Evolutionary conservation across 371 early-diverging fungal species (phyloP).

Genomic region (Coemansia sp.): DNA sequence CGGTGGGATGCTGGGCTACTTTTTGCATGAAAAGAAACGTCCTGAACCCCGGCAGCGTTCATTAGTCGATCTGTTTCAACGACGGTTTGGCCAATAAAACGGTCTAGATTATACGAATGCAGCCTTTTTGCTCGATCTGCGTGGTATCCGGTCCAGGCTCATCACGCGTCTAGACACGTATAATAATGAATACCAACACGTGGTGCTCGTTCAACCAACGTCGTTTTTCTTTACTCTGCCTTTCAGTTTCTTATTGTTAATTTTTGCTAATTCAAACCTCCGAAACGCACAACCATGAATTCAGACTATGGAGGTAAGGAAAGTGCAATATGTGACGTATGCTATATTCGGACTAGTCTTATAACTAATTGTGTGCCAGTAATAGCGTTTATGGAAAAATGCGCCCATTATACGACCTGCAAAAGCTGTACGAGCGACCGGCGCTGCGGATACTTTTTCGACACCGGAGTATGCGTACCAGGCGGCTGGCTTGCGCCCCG

Average conservation of each 20-base stretch:
- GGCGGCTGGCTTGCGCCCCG: slow-evolving; percentile 39
- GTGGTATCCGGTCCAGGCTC: background rate
- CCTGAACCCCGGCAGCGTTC: slow-evolving; percentile 20
- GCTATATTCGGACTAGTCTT: too few species aligned
- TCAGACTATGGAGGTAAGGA: too few species aligned
- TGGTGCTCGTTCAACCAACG: background rate
- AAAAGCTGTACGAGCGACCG: slow-evolving; percentile 24
- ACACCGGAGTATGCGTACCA: slow-evolving; percentile 31
- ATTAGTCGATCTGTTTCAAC: slow-evolving; percentile 25
- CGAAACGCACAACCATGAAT: too few species aligned
- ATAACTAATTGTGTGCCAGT: too few species aligned
- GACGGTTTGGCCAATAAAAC: slow-evolving; percentile 4
- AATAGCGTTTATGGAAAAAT: slow-evolving; percentile 5
- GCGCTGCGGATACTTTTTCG: slow-evolving; percentile 38
- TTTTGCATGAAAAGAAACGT: slow-evolving; percentile 41
- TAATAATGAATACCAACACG: background rate
- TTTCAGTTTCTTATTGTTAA: background rate
- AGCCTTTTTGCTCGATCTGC: too few species aligned
- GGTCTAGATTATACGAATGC: background rate
- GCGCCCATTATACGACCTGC: slow-evolving; percentile 24
- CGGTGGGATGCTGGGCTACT: slow-evolving; percentile 43
- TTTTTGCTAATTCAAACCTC: background rate
- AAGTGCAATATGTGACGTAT: too few species aligned
- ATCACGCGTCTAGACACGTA: background rate
- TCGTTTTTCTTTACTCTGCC: background rate